Base-by-base conservation (phyloP, 495 filamentous ascomycete genomes). In the Xylaria castorea region DNA sequence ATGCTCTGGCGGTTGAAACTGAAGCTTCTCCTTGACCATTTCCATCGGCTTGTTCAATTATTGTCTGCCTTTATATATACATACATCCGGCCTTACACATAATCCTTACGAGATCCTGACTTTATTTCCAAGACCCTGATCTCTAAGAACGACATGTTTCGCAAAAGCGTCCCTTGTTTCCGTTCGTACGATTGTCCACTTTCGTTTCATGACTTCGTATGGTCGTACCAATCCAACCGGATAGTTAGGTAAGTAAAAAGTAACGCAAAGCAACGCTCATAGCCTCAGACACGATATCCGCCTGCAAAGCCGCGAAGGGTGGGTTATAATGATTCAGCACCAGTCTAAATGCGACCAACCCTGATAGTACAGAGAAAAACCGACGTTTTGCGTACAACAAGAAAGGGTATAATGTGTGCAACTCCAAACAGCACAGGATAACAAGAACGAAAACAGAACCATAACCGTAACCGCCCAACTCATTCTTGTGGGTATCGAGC, bases 321-420 rank as follows among this genome's bases (percentile, higher is more conserved):
- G 32, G 22, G 66, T 48, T 60, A 50, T 36, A 25, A 66, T 42
- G 48, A 60, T 63, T 64, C 36, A 12, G 50, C 40, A 46, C 34
- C 61, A 34, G 48, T 71, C 70, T 71, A 71, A 64, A 71, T 71
- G 69, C 69, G 69, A 58, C 63, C 12, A 40, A n/a, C 46, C 58
- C n/a, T 66, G 62, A 51, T 72, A 32, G 27, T 66, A 71, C 48
- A 71, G 14, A 66, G 46, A 64, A 36, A 46, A 5, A 9, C 11
- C 20, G 30, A 38, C 40, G 12, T 20, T 40, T n/a, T 55, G 34
- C 36, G 7, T 30, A 53, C 46, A 48, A 44, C 14, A 46, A 25
- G 14, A 61, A 72, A 67, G 70, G 70, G 70, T 72, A 72, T 72
- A 72, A 60, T 60, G 36, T 61, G 58, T 46, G 34, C 46, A 71